These are phyloP conservation scores for Daldinia concentrica DNA, from an alignment of 495 filamentous ascomycete genomes.

Conservation along the genomic window DNA sequence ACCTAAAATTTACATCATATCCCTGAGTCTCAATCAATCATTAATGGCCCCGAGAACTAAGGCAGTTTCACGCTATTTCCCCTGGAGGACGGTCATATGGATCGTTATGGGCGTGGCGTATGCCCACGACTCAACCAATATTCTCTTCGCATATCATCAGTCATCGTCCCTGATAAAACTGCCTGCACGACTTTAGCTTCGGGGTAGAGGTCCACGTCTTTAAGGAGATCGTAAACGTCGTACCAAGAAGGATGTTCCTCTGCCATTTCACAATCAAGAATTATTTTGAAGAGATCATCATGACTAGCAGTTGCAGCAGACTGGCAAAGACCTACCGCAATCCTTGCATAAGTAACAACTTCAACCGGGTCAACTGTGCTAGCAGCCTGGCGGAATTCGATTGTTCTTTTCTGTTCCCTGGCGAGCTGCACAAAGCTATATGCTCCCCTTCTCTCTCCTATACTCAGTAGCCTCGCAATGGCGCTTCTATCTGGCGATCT, in stretches of 20 bases:
- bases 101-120: not conserved
- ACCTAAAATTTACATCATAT: too few relatives aligned
- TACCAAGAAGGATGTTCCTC: conserved; percentile 20
- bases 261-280: conserved; percentile 7
- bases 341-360: conserved; percentile 26
- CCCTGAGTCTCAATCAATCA: too few relatives aligned
- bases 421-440: conserved; percentile 11
- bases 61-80: too few relatives aligned
- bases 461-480: conserved; percentile 10
- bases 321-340: conserved; percentile 25
- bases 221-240: conserved; percentile 37
- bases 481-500: not conserved
- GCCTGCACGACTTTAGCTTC: conserved; percentile 34
- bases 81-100: not conserved
- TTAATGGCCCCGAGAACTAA: too few relatives aligned
- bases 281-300: not conserved
- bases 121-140: conserved; percentile 10
- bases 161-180: not conserved
- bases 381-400: conserved; percentile 40
- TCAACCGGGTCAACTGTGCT: conserved; percentile 17
- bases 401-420: conserved; percentile 4
- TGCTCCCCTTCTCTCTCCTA: not conserved
- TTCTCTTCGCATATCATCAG: not conserved
- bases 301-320: conserved; percentile 1
- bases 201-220: conserved; percentile 6